These are phyloP conservation scores for Hymenoscyphus albidus DNA, from an alignment of 2,329 filamentous ascomycete species.

Conservation along the genomic window DNA sequence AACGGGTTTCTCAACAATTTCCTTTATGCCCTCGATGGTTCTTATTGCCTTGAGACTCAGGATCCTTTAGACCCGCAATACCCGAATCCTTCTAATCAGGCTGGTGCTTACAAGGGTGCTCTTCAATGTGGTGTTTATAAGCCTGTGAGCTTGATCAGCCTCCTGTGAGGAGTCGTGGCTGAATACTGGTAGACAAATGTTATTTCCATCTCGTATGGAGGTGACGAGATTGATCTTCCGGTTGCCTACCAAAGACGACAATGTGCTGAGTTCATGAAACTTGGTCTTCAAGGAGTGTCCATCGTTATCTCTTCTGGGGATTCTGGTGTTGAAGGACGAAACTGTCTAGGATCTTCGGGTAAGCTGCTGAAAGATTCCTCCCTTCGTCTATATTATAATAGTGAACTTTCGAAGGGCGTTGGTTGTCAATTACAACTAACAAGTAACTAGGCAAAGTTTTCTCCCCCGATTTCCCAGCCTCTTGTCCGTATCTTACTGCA, in stretches of 20 bases:
- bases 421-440: background rate
- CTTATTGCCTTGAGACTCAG: conserved; percentile 39
- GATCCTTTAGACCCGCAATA: conserved; percentile 15
- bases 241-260: conserved; percentile 55
- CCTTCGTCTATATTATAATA: fast-evolving
- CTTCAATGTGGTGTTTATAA: conserved; percentile 34
- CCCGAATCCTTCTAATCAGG: conserved; percentile 10
- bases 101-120: conserved; percentile 20
- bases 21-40: conserved; percentile 45
- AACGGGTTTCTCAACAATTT: conserved; percentile 45
- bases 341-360: conserved; percentile 20
- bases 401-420: background rate
- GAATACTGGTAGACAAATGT: conserved; percentile 42
- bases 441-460: conserved; percentile 18
- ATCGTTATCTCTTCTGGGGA: conserved; percentile 60
- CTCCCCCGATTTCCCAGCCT: conserved; percentile 56
- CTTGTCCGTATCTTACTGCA: conserved; percentile 65
- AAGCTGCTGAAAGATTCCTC: background rate
- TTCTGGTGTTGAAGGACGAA: conserved; percentile 38
- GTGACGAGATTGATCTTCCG: conserved; percentile 61
- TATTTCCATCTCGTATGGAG: conserved; percentile 56
- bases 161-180: background rate
- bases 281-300: conserved; percentile 60
- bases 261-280: conserved; percentile 59
- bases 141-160: conserved; percentile 25